Base-by-base conservation (phyloP, 805 yeast genomes). In the Phaffomyces opuntiae region DNA sequence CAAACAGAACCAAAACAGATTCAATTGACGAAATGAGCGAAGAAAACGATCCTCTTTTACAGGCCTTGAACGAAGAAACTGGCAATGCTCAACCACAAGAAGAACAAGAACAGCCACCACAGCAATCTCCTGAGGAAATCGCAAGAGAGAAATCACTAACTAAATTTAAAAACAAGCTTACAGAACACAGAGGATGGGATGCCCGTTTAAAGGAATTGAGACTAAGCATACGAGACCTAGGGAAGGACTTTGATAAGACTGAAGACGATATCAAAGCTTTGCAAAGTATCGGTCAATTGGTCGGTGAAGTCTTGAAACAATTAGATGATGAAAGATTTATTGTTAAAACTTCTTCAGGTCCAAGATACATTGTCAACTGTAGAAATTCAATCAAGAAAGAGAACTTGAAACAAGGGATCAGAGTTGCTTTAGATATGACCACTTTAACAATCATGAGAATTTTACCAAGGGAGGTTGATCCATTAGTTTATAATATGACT, bases 351-450 rank as follows among this genome's bases (percentile, higher is more conserved):
- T 85, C 95, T 13, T 84, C 93, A 39, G 99, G 99, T 5, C 99
- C 99, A 38, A 78, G 99, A 60, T 93, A 93, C 64, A 93, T 93
- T 55, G 99, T 93, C 42, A 98, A 98, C 38, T 93, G 96, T 66
- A 81, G 99, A 61, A 89, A 89, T 64, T 85, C 96, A 32, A 87
- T 93, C 62, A 87, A 85, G 62, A 81, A 87, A 58, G 85, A 82
- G 39, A 78, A 77, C 49, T 75, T 93, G 60, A 82, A 86, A 66
- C 95, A 89, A 65, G 99, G 99, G 42, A 90, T 90, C 21, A 80
- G 99, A 63, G 99, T 93, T 39, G 93, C 99, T 14, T 73, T 93
- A 56, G 99, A 93, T 68, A 93, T 93, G 85, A 93, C 99, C 25
- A 93, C 99, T 0, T 74, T 93, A 56, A 93, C 99, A 17, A 93